These are phyloP conservation scores for Hymenoscyphus fraxineus DNA, from an alignment of 2,329 filamentous ascomycete species.

Conservation along the genomic window DNA sequence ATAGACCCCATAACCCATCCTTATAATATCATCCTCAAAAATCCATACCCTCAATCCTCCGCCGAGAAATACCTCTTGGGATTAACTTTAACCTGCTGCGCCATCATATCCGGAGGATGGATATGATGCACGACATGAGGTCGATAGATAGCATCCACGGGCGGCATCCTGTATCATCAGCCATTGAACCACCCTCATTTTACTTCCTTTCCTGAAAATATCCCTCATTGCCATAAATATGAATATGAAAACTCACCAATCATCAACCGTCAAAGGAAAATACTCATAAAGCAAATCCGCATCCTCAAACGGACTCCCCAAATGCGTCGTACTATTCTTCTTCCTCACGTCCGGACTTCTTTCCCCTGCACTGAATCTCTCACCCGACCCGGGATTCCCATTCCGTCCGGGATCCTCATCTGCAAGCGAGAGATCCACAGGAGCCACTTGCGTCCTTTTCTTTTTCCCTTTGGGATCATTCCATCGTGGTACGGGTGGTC, in stretches of 20 bases:
- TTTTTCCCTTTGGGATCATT: slow-evolving; percentile 22
- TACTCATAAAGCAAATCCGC: slow-evolving; percentile 90
- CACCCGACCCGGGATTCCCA: not conserved
- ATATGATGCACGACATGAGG: slow-evolving; percentile 91
- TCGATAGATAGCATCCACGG: slow-evolving; percentile 83
- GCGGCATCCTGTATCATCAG: slow-evolving; percentile 61
- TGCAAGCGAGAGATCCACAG: slow-evolving; percentile 32
- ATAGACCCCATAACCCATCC: too few relatives aligned
- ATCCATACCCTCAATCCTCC: slow-evolving; percentile 39
- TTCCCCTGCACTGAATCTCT: slow-evolving; percentile 33
- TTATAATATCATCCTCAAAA: too few relatives aligned
- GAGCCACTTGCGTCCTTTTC: slow-evolving; percentile 16
- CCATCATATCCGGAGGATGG: slow-evolving; percentile 65
- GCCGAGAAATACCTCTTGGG: slow-evolving; percentile 71
- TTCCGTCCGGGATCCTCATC: slow-evolving; percentile 29
- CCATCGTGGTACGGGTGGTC: slow-evolving; percentile 35
- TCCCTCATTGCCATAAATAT: too few relatives aligned
- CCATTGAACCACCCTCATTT: not conserved
- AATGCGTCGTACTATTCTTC: slow-evolving; percentile 35
- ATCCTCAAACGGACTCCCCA: slow-evolving; percentile 65
- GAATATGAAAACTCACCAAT: slow-evolving; percentile 55
- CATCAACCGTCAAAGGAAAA: slow-evolving; percentile 84
- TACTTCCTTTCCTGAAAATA: too few relatives aligned
- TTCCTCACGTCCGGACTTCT: slow-evolving; percentile 32
- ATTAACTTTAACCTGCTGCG: slow-evolving; percentile 61